phyloP scores from a whole-genome alignment of 2,329 filamentous ascomycete genomes.

The Talaromyces sp. region DNA sequence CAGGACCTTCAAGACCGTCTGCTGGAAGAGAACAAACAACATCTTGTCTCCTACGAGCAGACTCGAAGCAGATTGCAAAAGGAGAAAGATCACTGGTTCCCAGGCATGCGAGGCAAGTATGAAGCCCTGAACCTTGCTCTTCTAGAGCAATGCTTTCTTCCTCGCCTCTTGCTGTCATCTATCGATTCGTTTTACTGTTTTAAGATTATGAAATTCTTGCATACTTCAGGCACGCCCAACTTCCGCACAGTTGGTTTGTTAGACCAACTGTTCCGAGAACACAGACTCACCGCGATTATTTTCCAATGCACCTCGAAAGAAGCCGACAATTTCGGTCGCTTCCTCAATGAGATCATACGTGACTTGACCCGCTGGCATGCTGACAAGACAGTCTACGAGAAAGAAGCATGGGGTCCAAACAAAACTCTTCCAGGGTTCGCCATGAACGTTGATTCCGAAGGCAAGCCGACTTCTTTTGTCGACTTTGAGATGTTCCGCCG shows the following conservation, averaged over 20 bases:
- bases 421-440: slow-evolving; percentile 73
- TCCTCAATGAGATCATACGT: slow-evolving; percentile 73
- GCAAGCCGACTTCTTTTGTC: slow-evolving; percentile 65
- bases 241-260: slow-evolving; percentile 83
- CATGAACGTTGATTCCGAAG: slow-evolving; percentile 63
- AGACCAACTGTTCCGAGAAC: slow-evolving; percentile 76
- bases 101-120: slow-evolving; percentile 56
- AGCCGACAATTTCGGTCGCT: slow-evolving; percentile 86
- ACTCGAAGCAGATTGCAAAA: slow-evolving; percentile 65
- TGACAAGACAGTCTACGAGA: slow-evolving; percentile 70
- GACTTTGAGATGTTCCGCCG: slow-evolving; percentile 83
- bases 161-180: slow-evolving; percentile 75
- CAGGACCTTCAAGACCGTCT: slow-evolving; percentile 65
- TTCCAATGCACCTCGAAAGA: slow-evolving; percentile 88
- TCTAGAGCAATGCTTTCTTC: slow-evolving; percentile 88
- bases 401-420: slow-evolving; percentile 66
- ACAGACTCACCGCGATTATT: slow-evolving; percentile 73
- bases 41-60: slow-evolving; percentile 61
- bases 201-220: slow-evolving; percentile 79
- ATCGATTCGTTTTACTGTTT: slow-evolving; percentile 86
- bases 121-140: slow-evolving; percentile 68
- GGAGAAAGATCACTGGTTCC: slow-evolving; percentile 76
- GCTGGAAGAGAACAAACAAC: slow-evolving; percentile 66
- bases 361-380: slow-evolving; percentile 82
- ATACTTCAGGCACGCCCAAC: slow-evolving; percentile 74